phyloP scores from a whole-genome alignment of 495 filamentous ascomycete species.

The Stereocaulon alpinum region DNA sequence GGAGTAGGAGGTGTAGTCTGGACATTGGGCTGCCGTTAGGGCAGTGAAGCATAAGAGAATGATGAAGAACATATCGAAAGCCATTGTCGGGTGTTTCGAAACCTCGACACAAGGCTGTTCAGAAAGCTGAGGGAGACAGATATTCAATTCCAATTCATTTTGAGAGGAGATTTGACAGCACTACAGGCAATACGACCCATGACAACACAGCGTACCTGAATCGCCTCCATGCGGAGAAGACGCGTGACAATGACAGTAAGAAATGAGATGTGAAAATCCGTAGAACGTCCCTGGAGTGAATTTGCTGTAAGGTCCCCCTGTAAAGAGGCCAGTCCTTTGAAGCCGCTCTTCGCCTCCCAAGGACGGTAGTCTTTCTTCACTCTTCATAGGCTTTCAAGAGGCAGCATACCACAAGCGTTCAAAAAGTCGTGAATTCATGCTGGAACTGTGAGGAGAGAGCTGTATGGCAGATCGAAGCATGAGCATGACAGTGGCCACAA shows the following conservation, averaged over 20 bases:
- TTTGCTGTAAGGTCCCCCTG: too few relatives aligned
- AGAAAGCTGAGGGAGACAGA: too few relatives aligned
- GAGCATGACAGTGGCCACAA: too few relatives aligned
- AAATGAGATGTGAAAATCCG: neutral
- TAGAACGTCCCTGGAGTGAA: too few relatives aligned
- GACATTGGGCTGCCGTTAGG: constrained; percentile 19
- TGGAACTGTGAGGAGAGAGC: too few relatives aligned
- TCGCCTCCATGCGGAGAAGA: neutral
- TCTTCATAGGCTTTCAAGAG: too few relatives aligned
- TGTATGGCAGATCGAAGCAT: too few relatives aligned
- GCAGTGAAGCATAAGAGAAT: neutral
- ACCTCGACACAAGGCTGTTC: neutral
- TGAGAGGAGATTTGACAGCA: neutral
- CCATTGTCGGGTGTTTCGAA: neutral
- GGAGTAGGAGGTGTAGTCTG: constrained; percentile 30
- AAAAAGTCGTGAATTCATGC: too few relatives aligned
- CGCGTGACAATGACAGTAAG: neutral
- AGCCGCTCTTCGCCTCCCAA: too few relatives aligned
- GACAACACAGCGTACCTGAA: neutral
- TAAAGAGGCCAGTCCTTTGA: too few relatives aligned
- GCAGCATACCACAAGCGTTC: too few relatives aligned
- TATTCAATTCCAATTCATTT: neutral
- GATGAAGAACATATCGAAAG: neutral
- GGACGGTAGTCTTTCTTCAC: neutral
- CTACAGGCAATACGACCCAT: neutral